These are phyloP conservation scores for Circinella umbellata DNA, from an alignment of 371 early-diverging fungal genomes.

Conservation along the genomic window DNA sequence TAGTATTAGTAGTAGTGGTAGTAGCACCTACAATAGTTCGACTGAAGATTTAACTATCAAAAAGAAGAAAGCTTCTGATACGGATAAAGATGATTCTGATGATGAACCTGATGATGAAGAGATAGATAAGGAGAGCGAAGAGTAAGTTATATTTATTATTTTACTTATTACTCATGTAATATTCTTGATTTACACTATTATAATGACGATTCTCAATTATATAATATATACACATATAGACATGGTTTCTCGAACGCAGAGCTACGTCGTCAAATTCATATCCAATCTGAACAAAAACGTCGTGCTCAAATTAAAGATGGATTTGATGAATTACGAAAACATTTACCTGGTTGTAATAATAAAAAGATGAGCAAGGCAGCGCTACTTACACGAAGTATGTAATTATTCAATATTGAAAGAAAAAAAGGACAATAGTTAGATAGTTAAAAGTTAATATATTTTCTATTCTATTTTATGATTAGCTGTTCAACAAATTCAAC, in stretches of 20 bases:
- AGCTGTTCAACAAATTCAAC: conserved; percentile 59
- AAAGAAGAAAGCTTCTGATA: conserved; percentile 31
- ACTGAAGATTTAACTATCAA: conserved; percentile 21
- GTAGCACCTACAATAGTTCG: conserved; percentile 17
- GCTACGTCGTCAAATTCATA: conserved; percentile 56
- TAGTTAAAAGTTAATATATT: background rate
- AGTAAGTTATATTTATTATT: conserved; percentile 17
- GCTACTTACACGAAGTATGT: conserved; percentile 56
- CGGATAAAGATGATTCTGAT: conserved; percentile 28
- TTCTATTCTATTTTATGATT: conserved; percentile 5
- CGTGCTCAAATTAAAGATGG: conserved; percentile 60
- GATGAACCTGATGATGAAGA: conserved; percentile 34
- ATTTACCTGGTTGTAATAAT: conserved; percentile 54
- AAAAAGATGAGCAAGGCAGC: conserved; percentile 66
- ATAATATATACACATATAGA: background rate
- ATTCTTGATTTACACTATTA: too few relatives aligned
- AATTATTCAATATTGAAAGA: background rate
- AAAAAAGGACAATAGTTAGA: background rate
- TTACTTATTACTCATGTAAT: too few relatives aligned
- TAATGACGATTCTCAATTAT: background rate
- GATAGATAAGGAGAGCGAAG: conserved; percentile 23
- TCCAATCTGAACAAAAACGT: conserved; percentile 59
- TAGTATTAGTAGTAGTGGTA: conserved; percentile 7
- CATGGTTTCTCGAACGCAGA: conserved; percentile 36
- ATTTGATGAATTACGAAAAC: conserved; percentile 57